Base-by-base conservation (phyloP, 1,284 basidiomycete genomes). In the Trichosporon sp. region DNA sequence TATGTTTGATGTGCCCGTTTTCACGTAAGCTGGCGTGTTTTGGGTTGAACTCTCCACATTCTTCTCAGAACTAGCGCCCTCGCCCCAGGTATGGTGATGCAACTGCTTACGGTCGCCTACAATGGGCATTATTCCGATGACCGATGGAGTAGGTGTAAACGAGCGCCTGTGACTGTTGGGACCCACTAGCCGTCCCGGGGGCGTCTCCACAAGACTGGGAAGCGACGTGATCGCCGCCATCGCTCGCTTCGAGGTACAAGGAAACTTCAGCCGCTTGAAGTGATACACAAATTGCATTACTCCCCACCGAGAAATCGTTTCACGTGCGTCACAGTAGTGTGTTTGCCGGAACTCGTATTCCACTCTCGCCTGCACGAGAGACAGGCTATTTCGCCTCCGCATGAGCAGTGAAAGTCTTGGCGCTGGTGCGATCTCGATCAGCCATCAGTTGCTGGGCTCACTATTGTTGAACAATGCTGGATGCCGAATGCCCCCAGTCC, bases 101-200 rank as follows among this genome's bases (percentile, higher is more conserved):
- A 19, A 19, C 46, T 16, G 46, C 16, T 40, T 40, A 2, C 2
- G 7, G 8, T 3, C 10, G 38, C 11, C 10, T 10, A 10, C 38
- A 40, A 10, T 11, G n/a, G 8, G 26, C 26, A 26, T 26, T 26
- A 26, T 26, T 1, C n/a, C 51, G 51, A 54, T 21, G 51, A 10
- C n/a, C 19, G 51, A 54, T 54, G 51, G 8, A 8, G 21, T 4
- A 26, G 51, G 4, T 54, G 51, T 19, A 26, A 54, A 10, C 51
- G 43, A 54, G 51, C 51, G 11, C 19, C 10, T 26, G 51, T 11
- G 19, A 54, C 51, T 54, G 51, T 54, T 21, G 51, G 51, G 21
- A 54, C 51, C 51, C 51, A 54, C 51, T 54, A 54, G 51, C 19
- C 51, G 19, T 54, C 51, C 51, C 51, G 51, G 7, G 51, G 11